Conservation (phyloP, 805 yeast species). For the Lipomyces kockii region DNA sequence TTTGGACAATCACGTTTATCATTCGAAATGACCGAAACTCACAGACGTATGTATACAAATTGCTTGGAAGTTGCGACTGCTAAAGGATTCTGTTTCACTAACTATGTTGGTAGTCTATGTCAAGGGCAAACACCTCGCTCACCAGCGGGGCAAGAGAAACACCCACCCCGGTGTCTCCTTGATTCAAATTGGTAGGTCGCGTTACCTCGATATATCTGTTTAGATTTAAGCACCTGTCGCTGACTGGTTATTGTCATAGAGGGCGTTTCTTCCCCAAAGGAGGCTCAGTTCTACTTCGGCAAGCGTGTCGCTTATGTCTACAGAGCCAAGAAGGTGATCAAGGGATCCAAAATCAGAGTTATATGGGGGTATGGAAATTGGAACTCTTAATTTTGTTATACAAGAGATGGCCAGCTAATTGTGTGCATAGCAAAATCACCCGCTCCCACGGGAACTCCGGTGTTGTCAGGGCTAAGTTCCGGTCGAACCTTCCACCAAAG, state of each 20-base stretch:
- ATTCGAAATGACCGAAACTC: slow-evolving; percentile 87
- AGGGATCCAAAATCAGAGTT: slow-evolving; percentile 99
- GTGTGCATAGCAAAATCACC: slow-evolving; percentile 65
- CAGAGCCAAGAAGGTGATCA: slow-evolving; percentile 97
- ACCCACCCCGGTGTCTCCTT: slow-evolving; percentile 98
- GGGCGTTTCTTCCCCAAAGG: slow-evolving; percentile 90
- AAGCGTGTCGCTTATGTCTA: slow-evolving; percentile 99
- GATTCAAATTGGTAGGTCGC: slow-evolving; percentile 65
- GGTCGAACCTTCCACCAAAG: slow-evolving; percentile 98
- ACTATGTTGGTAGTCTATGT: slow-evolving; percentile 76
- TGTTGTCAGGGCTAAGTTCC: slow-evolving; percentile 98
- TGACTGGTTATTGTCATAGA: slow-evolving; percentile 49
- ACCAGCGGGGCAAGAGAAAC: slow-evolving; percentile 99
- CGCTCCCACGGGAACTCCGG: slow-evolving; percentile 99
- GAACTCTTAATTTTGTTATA: neutral
- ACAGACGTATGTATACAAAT: slow-evolving; percentile 79
- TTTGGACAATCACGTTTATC: slow-evolving; percentile 11
- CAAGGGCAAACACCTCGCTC: slow-evolving; percentile 99
- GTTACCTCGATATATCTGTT: neutral
- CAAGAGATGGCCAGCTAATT: neutral
- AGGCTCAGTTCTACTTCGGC: slow-evolving; percentile 99
- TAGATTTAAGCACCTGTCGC: neutral
- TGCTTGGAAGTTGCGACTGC: slow-evolving; percentile 41
- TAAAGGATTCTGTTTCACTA: neutral
- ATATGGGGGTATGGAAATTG: slow-evolving; percentile 79